Conservation (phyloP, 495 filamentous ascomycete species). For the Thozetella sp. region DNA sequence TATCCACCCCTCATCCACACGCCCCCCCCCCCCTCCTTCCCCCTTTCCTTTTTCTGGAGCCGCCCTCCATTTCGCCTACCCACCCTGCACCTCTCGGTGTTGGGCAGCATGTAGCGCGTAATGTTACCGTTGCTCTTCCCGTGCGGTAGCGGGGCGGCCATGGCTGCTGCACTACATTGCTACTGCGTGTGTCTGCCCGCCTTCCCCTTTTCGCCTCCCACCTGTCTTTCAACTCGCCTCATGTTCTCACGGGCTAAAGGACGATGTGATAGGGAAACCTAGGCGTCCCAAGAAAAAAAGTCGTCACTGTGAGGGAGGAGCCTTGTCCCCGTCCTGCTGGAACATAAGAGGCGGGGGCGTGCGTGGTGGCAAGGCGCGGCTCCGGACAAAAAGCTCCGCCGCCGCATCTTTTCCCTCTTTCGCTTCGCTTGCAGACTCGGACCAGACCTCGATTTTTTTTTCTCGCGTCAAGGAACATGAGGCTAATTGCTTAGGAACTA, state of each 20-base stretch:
- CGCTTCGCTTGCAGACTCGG: neutral
- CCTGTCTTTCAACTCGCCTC: slow-evolving; percentile 8
- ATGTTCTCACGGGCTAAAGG: slow-evolving; percentile 30
- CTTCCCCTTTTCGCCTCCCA: neutral
- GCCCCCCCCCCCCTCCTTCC: slow-evolving; percentile 1
- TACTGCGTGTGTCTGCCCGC: too few species aligned
- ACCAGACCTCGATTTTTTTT: neutral
- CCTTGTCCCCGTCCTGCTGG: too few species aligned
- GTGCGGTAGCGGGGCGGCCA: too few species aligned
- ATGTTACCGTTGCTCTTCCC: neutral
- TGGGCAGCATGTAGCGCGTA: too few species aligned
- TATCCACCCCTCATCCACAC: too few species aligned
- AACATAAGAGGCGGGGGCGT: too few species aligned
- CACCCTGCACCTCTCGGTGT: too few species aligned
- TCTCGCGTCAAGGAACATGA: slow-evolving; percentile 9
- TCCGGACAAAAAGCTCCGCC: neutral
- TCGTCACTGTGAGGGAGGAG: neutral
- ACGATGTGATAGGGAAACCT: slow-evolving; percentile 35
- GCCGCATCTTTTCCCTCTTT: neutral
- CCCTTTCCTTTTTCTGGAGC: slow-evolving; percentile 1
- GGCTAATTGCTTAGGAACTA: slow-evolving; percentile 41
- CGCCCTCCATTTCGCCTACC: neutral
- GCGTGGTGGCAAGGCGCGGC: neutral
- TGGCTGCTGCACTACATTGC: neutral
- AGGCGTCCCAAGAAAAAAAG: neutral